Conservation (phyloP, 495 filamentous ascomycete genomes). For the Aspergillus conjunctus region DNA sequence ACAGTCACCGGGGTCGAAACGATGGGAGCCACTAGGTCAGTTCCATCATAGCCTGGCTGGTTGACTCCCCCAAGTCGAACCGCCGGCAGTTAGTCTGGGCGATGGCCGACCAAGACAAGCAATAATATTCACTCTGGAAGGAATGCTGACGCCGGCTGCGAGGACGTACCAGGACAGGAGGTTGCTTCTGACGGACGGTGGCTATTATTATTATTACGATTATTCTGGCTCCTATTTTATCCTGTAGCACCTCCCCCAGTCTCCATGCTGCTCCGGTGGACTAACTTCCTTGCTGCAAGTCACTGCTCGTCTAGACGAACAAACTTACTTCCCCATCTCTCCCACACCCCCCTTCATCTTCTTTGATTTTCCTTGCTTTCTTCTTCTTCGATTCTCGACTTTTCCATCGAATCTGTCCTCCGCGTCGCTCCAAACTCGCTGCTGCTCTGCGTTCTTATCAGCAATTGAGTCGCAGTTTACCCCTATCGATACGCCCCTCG, state of each 20-base stretch:
- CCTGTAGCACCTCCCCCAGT: not conserved
- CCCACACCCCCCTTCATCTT: constrained; percentile 2
- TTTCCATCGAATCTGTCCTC: constrained; percentile 12
- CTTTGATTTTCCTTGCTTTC: constrained; percentile 15
- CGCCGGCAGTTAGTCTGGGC: constrained; percentile 1
- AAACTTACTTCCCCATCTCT: constrained; percentile 6
- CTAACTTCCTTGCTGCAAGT: constrained; percentile 18
- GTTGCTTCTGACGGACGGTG: not conserved
- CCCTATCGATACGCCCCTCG: constrained; percentile 24
- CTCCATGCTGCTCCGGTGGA: constrained; percentile 11
- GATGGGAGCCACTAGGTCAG: constrained; percentile 7
- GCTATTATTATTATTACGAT: constrained; percentile 8
- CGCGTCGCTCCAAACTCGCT: constrained; percentile 11
- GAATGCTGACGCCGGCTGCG: not conserved
- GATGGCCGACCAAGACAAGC: not conserved
- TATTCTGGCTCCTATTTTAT: not conserved
- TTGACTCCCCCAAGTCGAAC: not conserved
- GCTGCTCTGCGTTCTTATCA: constrained; percentile 24
- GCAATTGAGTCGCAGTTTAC: constrained; percentile 31
- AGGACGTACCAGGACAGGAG: too few species aligned
- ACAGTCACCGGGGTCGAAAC: constrained; percentile 27
- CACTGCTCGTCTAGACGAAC: constrained; percentile 12
- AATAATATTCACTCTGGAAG: not conserved
- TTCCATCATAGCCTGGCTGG: constrained; percentile 3
- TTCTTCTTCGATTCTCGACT: constrained; percentile 15